Evolutionary conservation across 495 filamentous ascomycete species (phyloP).

Genomic region (Cudoniella acicularis): DNA sequence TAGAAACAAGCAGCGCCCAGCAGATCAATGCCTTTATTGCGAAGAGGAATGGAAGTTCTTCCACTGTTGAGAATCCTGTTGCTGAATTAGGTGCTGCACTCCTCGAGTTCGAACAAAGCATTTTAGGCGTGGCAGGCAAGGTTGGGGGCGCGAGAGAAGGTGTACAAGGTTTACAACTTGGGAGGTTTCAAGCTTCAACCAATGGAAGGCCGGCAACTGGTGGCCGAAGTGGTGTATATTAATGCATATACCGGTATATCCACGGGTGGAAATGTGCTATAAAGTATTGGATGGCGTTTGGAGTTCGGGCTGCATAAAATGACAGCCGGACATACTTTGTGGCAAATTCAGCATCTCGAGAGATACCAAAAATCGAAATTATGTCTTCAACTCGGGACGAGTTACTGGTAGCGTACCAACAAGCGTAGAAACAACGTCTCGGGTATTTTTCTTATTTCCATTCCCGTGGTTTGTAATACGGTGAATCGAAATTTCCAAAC

Average conservation of each 20-base stretch:
- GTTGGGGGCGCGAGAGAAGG: slow-evolving; percentile 67
- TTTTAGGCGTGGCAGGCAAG: slow-evolving; percentile 69
- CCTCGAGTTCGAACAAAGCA: slow-evolving; percentile 73
- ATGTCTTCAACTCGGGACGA: background rate
- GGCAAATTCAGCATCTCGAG: background rate
- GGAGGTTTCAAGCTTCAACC: slow-evolving; percentile 38
- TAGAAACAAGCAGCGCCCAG: slow-evolving; percentile 65
- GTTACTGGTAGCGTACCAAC: background rate
- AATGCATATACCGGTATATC: slow-evolving; percentile 5
- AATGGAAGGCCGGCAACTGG: slow-evolving; percentile 10
- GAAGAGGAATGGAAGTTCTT: slow-evolving; percentile 47
- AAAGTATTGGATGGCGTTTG: slow-evolving; percentile 19
- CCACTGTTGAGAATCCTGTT: slow-evolving; percentile 43
- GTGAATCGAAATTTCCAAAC: too few species aligned
- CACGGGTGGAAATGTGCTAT: background rate
- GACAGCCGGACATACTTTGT: background rate
- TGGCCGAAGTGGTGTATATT: slow-evolving; percentile 24
- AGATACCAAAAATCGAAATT: slow-evolving; percentile 11
- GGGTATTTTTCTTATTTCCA: too few species aligned
- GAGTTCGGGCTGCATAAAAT: slow-evolving; percentile 18
- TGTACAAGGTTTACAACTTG: slow-evolving; percentile 63
- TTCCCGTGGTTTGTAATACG: too few species aligned
- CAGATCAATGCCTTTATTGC: slow-evolving; percentile 66
- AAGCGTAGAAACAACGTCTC: background rate
- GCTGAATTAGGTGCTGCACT: slow-evolving; percentile 64